Evolutionary conservation across 352 stramenopile species (phyloP), one percentile per base, ranked within the genome.

Genomic region (Phytophthora crassamura): DNA sequence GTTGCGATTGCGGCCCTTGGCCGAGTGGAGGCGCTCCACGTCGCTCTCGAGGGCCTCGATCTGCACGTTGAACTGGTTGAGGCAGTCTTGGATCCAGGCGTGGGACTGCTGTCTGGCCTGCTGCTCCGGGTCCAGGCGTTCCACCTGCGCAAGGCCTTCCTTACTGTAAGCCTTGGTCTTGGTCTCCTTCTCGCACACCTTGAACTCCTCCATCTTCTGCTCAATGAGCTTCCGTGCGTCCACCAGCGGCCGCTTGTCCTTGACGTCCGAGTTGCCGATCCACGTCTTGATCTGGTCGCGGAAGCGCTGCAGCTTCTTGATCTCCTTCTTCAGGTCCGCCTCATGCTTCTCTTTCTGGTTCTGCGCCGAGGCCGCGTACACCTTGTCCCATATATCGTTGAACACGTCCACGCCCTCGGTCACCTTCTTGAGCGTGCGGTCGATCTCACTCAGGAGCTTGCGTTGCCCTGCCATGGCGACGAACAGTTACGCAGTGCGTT

Each of bases 91-190:
- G 62, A 95, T 91, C 90, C 90, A 97, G 6, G 64, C 72, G 61
- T 86, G 82, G 48, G 82, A 94, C 62, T 94, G 83, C 59, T 94
- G 86, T 12, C 84, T 75, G 7, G 86, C 88, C 32, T 90, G 82
- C 59, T 97, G 90, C 43, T 90, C 83, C 7, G 94, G 93, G 79
- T 97, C 90, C 28, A 99, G 75, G 15, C 94, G 88, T 43, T 98
- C 94, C 22, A 95, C 84, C 68, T 98, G 86, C 10, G 95, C 95
- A 36, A 99, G 75, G 5, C 98, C 98, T 69, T 99, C 97, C 62
- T 99, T 99, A 30, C 89, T 98, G 75, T 99, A 99, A 6, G 97
- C 98, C 73, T 99, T 99, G n/a, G 97, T 99, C 78, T 99, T 99
- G 10, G 97, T 99, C 81, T 99, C 98, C 64, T 99, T 99, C 84